Base-by-base conservation (phyloP, 805 yeast genomes). In the Myxozyma geophila region DNA sequence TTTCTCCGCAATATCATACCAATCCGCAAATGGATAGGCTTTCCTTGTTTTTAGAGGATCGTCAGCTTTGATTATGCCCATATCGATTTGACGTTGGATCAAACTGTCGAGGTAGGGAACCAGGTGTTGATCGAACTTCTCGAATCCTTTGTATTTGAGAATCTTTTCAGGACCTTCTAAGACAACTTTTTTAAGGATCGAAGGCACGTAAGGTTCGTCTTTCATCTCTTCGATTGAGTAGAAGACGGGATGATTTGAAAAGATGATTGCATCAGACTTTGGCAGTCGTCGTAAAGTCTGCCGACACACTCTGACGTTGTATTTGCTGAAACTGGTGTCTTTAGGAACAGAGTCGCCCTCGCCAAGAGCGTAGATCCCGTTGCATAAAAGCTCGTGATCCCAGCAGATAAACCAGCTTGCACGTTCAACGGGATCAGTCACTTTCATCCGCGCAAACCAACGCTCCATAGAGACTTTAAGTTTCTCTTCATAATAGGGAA, bases 211-310 rank as follows among this genome's bases (percentile, higher is more conserved):
- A 7, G 92, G 90, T 71, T 87, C 92, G 71, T 87, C 90, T 71
- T 86, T 87, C 91, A 88, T 87, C 71, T 87, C 92, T 15, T 87
- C 91, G 64, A 87, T 80, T 6, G 85, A 80, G 75, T 87, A 87
- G 73, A 84, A 87, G n/a, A 87, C 80, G 4, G 92, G 92, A 72
- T 87, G 92, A 72, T 87, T 87, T 35, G 91, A 85, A 78, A 87
- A 87, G 55, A 87, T 84, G 64, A 87, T 84, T 2, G 91, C 91
- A 53, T 79, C 70, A 0, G 88, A 76, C 72, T 80, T 85, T 44
- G 92, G 92, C 58, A 87, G 78, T 71, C 87, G 80, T 72, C 91
- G 79, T 62, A 87, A 77, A 0, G 92, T 85, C 74, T 87, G 92
- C 69, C 91, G 81, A 74, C 88, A 91, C 8, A 87, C 89, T 69